phyloP scores from a whole-genome alignment of 169 alveolate species.

The Fabrea salina region DNA sequence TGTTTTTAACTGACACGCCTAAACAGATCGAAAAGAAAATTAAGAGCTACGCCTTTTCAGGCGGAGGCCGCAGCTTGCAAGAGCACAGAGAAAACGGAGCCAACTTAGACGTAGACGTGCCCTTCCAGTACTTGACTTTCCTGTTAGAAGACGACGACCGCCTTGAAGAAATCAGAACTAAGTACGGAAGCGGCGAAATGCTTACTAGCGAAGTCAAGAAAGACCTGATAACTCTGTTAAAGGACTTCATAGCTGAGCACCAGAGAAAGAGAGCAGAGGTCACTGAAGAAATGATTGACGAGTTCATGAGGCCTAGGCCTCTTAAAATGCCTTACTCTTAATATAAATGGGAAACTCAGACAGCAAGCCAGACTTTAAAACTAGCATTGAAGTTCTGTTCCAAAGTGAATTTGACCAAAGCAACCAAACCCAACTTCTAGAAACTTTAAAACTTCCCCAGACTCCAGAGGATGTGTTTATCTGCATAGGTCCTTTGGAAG shows the following conservation, averaged over 20 bases:
- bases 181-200: slow-evolving; percentile 94
- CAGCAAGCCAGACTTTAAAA: not conserved
- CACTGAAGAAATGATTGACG: slow-evolving; percentile 62
- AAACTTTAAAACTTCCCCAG: not conserved
- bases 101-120: slow-evolving; percentile 94
- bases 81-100: slow-evolving; percentile 95
- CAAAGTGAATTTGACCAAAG: not conserved
- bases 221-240: slow-evolving; percentile 81
- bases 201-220: slow-evolving; percentile 95
- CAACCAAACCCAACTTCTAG: not conserved
- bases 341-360: not conserved
- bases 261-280: slow-evolving; percentile 77
- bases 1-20: slow-evolving; percentile 93
- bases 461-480: not conserved
- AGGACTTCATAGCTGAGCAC: slow-evolving; percentile 78
- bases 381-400: not conserved
- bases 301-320: slow-evolving; percentile 37
- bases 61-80: slow-evolving; percentile 93
- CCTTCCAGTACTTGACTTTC: slow-evolving; percentile 93
- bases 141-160: slow-evolving; percentile 93
- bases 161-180: slow-evolving; percentile 90
- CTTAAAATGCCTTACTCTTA: no score
- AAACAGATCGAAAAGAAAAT: slow-evolving; percentile 92
- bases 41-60: slow-evolving; percentile 95
- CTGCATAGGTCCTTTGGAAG: not conserved